Evolutionary conservation across 768 basidiomycete genomes (phyloP), one percentile per base, ranked within the genome.

Genomic region (Russula emetica): DNA sequence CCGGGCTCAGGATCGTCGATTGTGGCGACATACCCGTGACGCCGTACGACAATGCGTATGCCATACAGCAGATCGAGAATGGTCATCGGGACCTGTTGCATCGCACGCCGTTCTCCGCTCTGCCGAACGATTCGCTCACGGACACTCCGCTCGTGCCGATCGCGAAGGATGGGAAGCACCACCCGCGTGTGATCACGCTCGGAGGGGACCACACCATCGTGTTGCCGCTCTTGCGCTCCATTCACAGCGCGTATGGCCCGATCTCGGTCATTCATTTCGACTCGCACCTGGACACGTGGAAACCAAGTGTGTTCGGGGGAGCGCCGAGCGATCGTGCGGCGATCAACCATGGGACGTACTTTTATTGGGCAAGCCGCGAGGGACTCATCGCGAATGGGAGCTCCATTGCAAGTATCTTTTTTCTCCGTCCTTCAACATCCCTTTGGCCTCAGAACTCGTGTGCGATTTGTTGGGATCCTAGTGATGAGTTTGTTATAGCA

Each of bases 121-220:
- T 88, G 40, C 84, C 83, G 5, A 85, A 86, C 62, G 85, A 89
- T 68, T 77, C 83, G 0, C 58, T 80, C 56, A 86, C 84, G 16
- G 87, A 87, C 5, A 68, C 80, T 68, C 75, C 78, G 32, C 80
- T 88, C 24, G 71, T 75, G 16, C 84, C 88, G 22, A 74, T 90
- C 50, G 82, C 88, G 47, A 70, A 75, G 22, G 90, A 94, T 64
- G 90, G 88, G 14, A 84, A 83, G 71, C 78, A 83, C 60, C 92
- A 94, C 70, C 92, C 92, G 0, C 79, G 90, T 44, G 76, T 94
- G 60, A 81, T 94, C 64, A 90, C 91, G 24, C 83, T 94, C 38
- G 93, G 93, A 24, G 92, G 93, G 4, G 92, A 94, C 71, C 92
- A 94, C 71, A 92, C 91, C 10, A 90, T 94, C 65, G 90, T 85